Base-by-base conservation (phyloP, 2,329 filamentous ascomycete species). In the Diaporthe capsici region DNA sequence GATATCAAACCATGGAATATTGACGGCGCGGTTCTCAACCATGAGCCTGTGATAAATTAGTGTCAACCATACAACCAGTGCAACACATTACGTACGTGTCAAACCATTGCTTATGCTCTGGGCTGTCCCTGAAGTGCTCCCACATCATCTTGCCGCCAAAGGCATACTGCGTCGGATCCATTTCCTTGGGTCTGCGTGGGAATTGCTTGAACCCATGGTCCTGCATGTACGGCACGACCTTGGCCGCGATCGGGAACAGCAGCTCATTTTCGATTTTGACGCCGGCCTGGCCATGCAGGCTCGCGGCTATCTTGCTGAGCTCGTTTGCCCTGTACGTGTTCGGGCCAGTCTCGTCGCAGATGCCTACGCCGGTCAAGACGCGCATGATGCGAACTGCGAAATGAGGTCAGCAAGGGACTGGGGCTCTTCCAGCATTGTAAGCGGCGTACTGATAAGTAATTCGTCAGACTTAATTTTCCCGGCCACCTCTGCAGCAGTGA, bases 251-350 rank as follows among this genome's bases (percentile, higher is more conserved):
- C 6, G 58, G 58, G 58, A 61, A 61, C 22, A 61, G 58, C 8
- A 61, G 37, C 58, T 61, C 58, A 37, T 61, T 61, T 22, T 61
- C 58, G n/a, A 61, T 61, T 37, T 61, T 61, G 58, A 61, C 58
- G 22, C 58, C 58, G 22, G 58, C 58, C 58, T 61, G 58, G 34
- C 58, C 58, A 25, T 61, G 58, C 34, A 61, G 22, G 34, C 58
- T 61, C 22, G 58, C 58, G 1, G 58, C 58, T 13, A 61, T 61
- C 58, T 61, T 61, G 58, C 58, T 61, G 34, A 61, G 58, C 22
- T 61, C 37, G 58, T 61, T 61, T 15, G 37, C 58, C n/a, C 12
- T 37, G 58, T 61, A 61, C 22, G 58, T 61, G 34, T 61, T 42
- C 58, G 3, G 58, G 22, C 58, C 58, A 17, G 58, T 61, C 37